A percentile compares a stretch with the other conserved stretches of the same genome.
Conservation (phyloP, 1,284 basidiomycete genomes). For the Ustilago crameri region DNA sequence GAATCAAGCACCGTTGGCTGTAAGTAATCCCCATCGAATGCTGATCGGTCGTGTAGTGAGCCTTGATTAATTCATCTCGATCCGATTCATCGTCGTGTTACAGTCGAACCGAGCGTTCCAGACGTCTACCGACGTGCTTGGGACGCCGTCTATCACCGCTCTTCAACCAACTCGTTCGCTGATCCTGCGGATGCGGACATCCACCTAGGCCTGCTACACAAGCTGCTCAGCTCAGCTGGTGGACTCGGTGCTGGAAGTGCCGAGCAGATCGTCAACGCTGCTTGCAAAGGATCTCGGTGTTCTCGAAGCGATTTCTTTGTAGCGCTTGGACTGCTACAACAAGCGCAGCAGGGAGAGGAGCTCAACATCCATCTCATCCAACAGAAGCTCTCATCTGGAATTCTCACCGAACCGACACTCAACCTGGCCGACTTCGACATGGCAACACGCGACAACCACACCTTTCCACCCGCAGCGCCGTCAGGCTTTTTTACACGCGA, state of each 20-base stretch:
- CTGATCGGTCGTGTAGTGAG: too few relatives aligned
- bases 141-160: background rate
- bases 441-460: conserved; percentile 14
- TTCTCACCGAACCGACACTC: conserved; percentile 13
- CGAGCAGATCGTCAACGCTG: conserved; percentile 30
- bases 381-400: conserved; percentile 12
- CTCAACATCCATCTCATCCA: conserved; percentile 17
- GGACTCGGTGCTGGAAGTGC: conserved; percentile 20
- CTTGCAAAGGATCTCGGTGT: conserved; percentile 38
- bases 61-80: background rate
- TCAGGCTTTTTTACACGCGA: conserved; percentile 9
- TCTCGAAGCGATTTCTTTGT: conserved; percentile 38
- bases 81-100: too few relatives aligned
- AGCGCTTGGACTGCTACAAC: conserved; percentile 28
- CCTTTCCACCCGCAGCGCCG: conserved; percentile 33
- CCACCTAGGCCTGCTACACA: conserved; percentile 32
- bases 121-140: conserved; percentile 26
- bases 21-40: conserved; percentile 8
- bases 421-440: conserved; percentile 8
- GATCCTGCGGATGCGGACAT: conserved; percentile 21
- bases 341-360: conserved; percentile 30
- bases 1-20: conserved; percentile 26
- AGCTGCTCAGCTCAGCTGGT: conserved; percentile 26
- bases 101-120: conserved; percentile 39
- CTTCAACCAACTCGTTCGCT: conserved; percentile 3